Base-by-base conservation (phyloP, 2,329 filamentous ascomycete genomes). In the Akanthomyces muscarius region DNA sequence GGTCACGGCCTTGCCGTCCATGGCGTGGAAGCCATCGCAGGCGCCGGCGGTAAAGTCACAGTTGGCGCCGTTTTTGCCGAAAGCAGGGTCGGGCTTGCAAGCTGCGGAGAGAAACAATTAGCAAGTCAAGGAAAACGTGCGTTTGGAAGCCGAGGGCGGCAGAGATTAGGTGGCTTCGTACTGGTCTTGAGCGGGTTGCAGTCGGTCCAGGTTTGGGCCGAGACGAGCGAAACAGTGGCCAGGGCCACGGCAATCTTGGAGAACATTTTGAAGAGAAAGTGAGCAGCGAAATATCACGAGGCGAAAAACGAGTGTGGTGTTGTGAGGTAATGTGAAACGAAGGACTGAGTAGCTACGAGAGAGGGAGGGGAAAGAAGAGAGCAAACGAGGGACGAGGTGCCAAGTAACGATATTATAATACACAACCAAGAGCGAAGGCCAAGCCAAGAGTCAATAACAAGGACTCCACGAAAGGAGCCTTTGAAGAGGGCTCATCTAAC, bases 41-140 rank as follows among this genome's bases (percentile, higher is more conserved):
- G 79, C 73, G 63, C 90, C 90, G 74, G 89, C 81, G 64, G 86
- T 89, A 79, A 97, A 95, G 80, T 97, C 91, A 72, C 93, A 87
- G 63, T 69, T 68, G 58, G 77, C 68, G n/a, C 64, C 65, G 47
- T 75, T 78, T 77, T 74, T 86, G 59, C 90, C 92, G 14, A 97
- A 81, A 13, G 93, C 94, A 66, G 89, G 83, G 73, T 96, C 83
- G 63, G 89, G 75, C 56, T 90, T 85, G 78, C 94, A 98, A 38
- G 71, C 83, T 85, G 33, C 2, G 28, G 23, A 48, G 25, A 23
- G 4, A 4, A 25, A 4, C 3, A 21, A 21, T 55, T n/a, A 55
- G 44, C 21, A 44, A 33, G 44, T 41, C 11, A 1, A 51, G 41
- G 18, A 16, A 7, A 30, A 10, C 13, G 33, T 36, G 33, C 21